Conservation (phyloP, 345 rosid genomes). For the Salix suchowensis region DNA sequence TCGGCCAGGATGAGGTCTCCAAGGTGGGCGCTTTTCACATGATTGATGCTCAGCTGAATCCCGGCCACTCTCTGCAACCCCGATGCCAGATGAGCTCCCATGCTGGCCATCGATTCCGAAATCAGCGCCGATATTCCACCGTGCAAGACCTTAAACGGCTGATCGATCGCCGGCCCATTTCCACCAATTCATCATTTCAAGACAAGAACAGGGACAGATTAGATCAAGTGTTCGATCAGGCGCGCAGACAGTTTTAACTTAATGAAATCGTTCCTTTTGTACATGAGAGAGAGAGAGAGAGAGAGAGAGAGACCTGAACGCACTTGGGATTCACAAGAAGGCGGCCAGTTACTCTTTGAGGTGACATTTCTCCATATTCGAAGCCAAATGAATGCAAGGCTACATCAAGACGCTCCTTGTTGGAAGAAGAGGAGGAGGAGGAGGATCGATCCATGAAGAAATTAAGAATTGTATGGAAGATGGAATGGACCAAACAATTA, state of each 20-base stretch:
- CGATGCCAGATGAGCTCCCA: conserved; percentile 85
- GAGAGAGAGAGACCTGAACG: conserved; percentile 44
- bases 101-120: conserved; percentile 78
- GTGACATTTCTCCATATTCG: conserved; percentile 48
- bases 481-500: too few relatives aligned
- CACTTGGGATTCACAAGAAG: conserved; percentile 50
- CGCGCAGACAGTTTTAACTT: background rate
- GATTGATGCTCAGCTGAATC: conserved; percentile 75
- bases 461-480: too few relatives aligned
- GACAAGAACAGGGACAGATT: too few relatives aligned
- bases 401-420: conserved; percentile 41
- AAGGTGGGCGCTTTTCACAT: conserved; percentile 63
- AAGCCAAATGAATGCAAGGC: conserved; percentile 53
- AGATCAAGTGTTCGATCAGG: too few relatives aligned
- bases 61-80: conserved; percentile 79
- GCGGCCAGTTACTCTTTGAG: conserved; percentile 52
- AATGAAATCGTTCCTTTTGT: background rate
- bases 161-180: conserved; percentile 11
- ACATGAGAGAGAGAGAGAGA: background rate
- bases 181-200: background rate
- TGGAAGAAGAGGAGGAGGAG: background rate
- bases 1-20: conserved; percentile 68
- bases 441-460: too few relatives aligned
- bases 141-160: conserved; percentile 94
- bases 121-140: conserved; percentile 96